phyloP scores from a whole-genome alignment of 192 early-diverging fungal species.

The Funneliformis geosporum region DNA sequence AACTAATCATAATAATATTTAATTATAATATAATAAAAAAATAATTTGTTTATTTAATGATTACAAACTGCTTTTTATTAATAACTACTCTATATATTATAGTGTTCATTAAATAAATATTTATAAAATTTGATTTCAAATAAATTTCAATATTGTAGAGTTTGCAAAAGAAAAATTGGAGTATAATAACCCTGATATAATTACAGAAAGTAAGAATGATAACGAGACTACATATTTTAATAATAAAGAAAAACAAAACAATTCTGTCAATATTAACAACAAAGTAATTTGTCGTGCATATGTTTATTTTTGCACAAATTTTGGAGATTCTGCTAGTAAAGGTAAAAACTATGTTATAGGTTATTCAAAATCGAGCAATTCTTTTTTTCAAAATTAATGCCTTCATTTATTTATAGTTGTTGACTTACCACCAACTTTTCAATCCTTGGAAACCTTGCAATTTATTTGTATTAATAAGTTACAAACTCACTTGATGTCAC shows the following conservation, averaged over 20 bases:
- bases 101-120: too few relatives aligned
- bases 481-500: not conserved
- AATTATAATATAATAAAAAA: too few relatives aligned
- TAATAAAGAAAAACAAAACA: not conserved
- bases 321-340: not conserved
- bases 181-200: not conserved
- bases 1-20: too few relatives aligned
- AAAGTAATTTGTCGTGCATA: not conserved
- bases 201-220: too few relatives aligned
- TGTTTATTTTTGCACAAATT: conserved; percentile 1
- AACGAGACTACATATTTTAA: too few relatives aligned
- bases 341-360: too few relatives aligned
- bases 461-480: not conserved
- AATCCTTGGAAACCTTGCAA: not conserved
- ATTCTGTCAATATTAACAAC: not conserved
- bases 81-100: too few relatives aligned
- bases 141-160: conserved; percentile 12
- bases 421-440: not conserved
- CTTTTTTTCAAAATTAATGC: not conserved
- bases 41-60: too few relatives aligned
- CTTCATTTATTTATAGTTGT: not conserved
- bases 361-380: not conserved
- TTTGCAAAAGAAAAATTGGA: not conserved
- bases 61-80: too few relatives aligned
- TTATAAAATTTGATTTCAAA: too few relatives aligned